Evolutionary conservation across 441 rosid genomes (phyloP).

Genomic region (Adansonia gregorii): DNA sequence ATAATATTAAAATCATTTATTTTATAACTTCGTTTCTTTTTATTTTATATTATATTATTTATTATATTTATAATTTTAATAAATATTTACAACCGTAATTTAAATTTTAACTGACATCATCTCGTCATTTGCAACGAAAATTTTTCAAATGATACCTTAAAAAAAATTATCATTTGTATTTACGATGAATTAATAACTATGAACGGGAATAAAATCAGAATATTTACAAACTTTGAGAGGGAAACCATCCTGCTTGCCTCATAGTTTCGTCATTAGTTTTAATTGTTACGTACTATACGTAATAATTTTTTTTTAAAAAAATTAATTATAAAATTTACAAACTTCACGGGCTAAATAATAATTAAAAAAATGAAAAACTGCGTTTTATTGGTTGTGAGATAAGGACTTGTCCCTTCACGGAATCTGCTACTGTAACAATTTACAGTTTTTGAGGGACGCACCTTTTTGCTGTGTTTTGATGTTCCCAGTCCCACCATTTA

Average conservation of each 20-base stretch:
- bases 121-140: neutral
- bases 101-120: neutral
- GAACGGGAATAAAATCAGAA: no score
- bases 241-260: neutral
- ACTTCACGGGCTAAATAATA: neutral
- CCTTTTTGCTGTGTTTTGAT: neutral
- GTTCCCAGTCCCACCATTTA: neutral
- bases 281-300: no score
- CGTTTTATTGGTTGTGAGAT: neutral
- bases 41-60: no score
- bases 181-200: no score
- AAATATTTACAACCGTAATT: no score
- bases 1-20: no score
- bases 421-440: neutral
- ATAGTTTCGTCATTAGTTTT: neutral
- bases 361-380: neutral
- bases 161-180: neutral
- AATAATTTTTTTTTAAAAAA: neutral
- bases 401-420: constrained; percentile 7
- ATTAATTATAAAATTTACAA: neutral
- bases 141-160: neutral
- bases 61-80: no score
- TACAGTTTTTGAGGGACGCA: neutral
- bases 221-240: no score
- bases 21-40: no score